Percentiles rank a stretch among this genome's conserved stretches.
These are phyloP conservation scores for Drechslerella coelobrocha DNA, from an alignment of 2,329 filamentous ascomycete genomes.

Conservation along the genomic window DNA sequence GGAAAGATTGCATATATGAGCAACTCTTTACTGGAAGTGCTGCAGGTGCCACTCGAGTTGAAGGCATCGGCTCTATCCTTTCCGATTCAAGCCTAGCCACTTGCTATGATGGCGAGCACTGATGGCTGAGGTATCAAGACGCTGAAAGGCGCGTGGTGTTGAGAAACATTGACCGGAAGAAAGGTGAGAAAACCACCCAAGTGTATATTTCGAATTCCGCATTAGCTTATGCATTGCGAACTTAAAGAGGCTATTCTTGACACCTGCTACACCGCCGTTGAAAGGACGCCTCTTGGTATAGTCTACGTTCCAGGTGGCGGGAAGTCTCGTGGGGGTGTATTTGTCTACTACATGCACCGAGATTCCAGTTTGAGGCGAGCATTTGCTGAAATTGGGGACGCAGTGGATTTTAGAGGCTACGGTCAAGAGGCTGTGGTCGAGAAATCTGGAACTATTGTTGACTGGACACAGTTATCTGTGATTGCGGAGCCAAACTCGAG, in stretches of 20 bases:
- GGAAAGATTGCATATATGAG: background rate
- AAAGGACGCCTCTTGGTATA: background rate
- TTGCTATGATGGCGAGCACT: constrained; percentile 16
- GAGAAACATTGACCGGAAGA: constrained; percentile 5
- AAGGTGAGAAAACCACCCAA: background rate
- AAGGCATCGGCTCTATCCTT: background rate
- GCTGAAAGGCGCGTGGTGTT: background rate
- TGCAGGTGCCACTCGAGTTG: background rate
- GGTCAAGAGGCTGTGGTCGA: constrained; percentile 5
- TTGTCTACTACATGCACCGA: constrained; percentile 7
- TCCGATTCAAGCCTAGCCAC: constrained; percentile 3
- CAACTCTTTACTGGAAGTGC: background rate
- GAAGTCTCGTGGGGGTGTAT: constrained; percentile 4
- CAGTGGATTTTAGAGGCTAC: constrained; percentile 9
- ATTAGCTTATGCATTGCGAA: too few species aligned
- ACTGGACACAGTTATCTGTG: constrained; percentile 3
- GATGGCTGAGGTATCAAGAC: constrained; percentile 7
- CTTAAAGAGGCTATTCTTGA: constrained; percentile 4
- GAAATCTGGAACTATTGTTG: background rate
- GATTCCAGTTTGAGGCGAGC: constrained; percentile 5
- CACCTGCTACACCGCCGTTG: background rate
- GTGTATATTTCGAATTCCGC: background rate
- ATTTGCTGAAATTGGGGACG: constrained; percentile 11
- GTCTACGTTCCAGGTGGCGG: constrained; percentile 1
- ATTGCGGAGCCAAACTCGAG: background rate